phyloP scores from a whole-genome alignment of 2,329 filamentous ascomycete species.

The Pestalotiopsis sp. region DNA sequence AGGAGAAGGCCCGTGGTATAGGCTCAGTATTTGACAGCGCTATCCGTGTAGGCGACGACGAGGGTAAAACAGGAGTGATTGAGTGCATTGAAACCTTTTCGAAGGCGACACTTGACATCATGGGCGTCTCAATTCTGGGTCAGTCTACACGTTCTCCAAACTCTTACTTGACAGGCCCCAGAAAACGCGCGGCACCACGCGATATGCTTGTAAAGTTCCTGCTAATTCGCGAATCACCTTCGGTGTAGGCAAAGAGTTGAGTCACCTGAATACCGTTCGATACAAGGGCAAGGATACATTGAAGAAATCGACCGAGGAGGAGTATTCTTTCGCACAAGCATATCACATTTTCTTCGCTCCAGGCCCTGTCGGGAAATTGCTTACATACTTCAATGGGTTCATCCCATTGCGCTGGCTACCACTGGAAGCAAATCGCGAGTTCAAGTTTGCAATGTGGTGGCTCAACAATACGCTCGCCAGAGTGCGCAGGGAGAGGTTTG shows the following conservation, averaged over 20 bases:
- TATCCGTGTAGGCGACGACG: neutral
- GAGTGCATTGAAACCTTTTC: slow-evolving; percentile 13
- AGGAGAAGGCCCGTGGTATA: slow-evolving; percentile 32
- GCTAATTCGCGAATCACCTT: neutral
- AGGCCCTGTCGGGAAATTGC: slow-evolving; percentile 9
- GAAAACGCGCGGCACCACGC: neutral
- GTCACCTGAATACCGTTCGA: neutral
- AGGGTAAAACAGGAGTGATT: slow-evolving; percentile 9
- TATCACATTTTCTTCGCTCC: slow-evolving; percentile 16
- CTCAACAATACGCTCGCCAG: slow-evolving; percentile 10
- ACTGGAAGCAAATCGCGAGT: slow-evolving; percentile 16
- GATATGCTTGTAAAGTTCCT: too few species aligned
- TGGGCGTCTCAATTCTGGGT: slow-evolving; percentile 14
- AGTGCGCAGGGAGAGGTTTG: neutral
- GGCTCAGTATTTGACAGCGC: slow-evolving; percentile 13
- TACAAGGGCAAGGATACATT: neutral
- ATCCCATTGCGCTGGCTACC: slow-evolving; percentile 18
- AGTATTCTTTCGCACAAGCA: slow-evolving; percentile 15
- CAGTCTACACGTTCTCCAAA: neutral
- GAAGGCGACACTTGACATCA: slow-evolving; percentile 17
- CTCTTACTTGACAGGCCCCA: neutral
- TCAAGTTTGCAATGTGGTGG: slow-evolving; percentile 17
- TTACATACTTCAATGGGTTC: slow-evolving; percentile 15
- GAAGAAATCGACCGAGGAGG: too few species aligned
- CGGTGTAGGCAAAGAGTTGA: neutral